phyloP scores from a whole-genome alignment of 2,329 filamentous ascomycete species.

The Phyllosticta citribraziliensis region DNA sequence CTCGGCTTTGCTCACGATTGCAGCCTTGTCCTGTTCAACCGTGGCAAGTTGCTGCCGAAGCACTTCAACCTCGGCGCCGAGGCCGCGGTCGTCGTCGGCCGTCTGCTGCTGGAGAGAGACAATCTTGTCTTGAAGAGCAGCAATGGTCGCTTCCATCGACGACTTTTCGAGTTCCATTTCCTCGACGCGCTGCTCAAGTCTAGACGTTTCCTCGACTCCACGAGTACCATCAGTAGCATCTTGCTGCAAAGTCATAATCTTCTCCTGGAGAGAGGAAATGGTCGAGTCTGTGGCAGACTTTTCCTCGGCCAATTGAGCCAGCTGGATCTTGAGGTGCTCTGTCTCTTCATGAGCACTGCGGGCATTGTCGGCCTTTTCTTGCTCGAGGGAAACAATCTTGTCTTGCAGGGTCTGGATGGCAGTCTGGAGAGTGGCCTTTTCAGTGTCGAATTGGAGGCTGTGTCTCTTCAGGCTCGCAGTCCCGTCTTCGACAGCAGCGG shows the following conservation, averaged over 20 bases:
- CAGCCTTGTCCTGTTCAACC: conserved; percentile 5
- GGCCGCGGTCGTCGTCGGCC: conserved; percentile 2
- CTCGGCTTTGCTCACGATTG: background rate
- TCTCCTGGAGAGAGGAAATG: conserved; percentile 1
- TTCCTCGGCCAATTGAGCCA: conserved; percentile 3
- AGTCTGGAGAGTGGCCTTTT: conserved; percentile 4
- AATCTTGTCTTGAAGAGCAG: conserved; percentile 6
- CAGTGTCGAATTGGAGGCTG: conserved; percentile 5
- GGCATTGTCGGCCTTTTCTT: conserved; percentile 1
- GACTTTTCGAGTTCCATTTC: conserved; percentile 5
- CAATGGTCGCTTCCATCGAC: conserved; percentile 5
- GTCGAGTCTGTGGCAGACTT: conserved; percentile 1
- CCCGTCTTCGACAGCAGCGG: conserved; percentile 4
- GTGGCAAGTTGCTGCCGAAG: background rate
- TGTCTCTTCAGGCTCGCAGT: conserved; percentile 4
- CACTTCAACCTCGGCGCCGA: conserved; percentile 5
- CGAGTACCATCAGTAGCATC: conserved; percentile 1
- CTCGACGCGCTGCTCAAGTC: conserved; percentile 3
- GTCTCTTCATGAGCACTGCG: background rate
- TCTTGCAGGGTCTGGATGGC: conserved; percentile 7
- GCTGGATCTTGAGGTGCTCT: conserved; percentile 1
- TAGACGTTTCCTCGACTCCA: background rate
- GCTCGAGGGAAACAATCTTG: conserved; percentile 6
- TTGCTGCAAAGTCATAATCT: conserved; percentile 1
- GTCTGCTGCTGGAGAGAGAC: conserved; percentile 4